A percentile compares a stretch with the other conserved stretches of the same genome.
Conservation (phyloP, 1,284 basidiomycete genomes). For the Chalciporus sp. region DNA sequence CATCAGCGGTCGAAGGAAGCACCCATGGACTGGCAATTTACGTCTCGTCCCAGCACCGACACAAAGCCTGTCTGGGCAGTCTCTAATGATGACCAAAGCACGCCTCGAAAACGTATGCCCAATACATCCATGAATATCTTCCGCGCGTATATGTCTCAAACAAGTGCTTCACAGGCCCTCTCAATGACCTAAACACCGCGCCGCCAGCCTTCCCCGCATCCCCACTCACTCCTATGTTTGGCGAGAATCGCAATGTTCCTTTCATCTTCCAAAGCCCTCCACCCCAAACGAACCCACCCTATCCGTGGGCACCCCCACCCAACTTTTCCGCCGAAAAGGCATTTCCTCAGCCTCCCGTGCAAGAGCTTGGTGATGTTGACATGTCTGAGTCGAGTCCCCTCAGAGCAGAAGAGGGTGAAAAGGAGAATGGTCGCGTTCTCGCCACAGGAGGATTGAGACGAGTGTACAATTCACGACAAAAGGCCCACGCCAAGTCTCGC, state of each 20-base stretch:
- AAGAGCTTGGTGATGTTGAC: conserved; percentile 65
- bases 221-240: conserved; percentile 55
- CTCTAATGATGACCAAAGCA: conserved; percentile 44
- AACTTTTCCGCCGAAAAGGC: conserved; percentile 59
- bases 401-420: conserved; percentile 43
- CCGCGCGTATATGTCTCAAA: conserved; percentile 9
- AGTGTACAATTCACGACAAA: conserved; percentile 65
- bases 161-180: conserved; percentile 46
- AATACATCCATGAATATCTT: conserved; percentile 31
- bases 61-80: conserved; percentile 61
- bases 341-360: conserved; percentile 47
- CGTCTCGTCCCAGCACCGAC: conserved; percentile 49
- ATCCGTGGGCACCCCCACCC: conserved; percentile 66
- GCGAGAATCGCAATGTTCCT: conserved; percentile 62
- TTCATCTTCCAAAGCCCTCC: conserved; percentile 67
- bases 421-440: conserved; percentile 48
- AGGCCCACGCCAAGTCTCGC: conserved; percentile 40
- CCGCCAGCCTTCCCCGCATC: conserved; percentile 45
- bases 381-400: conserved; percentile 73
- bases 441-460: conserved; percentile 72
- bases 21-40: conserved; percentile 81
- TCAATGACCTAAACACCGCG: conserved; percentile 52
- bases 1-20: conserved; percentile 65
- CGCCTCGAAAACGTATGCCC: conserved; percentile 67
- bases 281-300: conserved; percentile 47